Percentiles rank a stretch among this genome's conserved stretches.
These are phyloP conservation scores for Entomortierella lignicola DNA, from an alignment of 192 early-diverging fungal species.

Conservation along the genomic window DNA sequence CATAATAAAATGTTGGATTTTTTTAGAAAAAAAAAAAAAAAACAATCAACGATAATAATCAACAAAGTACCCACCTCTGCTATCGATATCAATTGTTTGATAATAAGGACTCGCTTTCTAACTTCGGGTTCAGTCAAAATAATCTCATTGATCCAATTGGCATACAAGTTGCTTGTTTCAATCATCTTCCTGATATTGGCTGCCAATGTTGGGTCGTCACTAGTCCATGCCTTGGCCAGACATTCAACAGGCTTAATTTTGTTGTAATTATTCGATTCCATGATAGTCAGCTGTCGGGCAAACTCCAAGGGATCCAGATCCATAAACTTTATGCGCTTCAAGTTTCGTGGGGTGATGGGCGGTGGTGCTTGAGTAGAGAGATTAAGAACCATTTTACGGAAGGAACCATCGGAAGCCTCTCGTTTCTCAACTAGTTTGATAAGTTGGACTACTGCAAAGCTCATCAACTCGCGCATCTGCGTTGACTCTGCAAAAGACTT, in stretches of 20 bases:
- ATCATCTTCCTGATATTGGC: slow-evolving; percentile 92
- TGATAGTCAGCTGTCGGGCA: slow-evolving; percentile 94
- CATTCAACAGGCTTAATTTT: slow-evolving; percentile 90
- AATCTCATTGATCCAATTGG: slow-evolving; percentile 84
- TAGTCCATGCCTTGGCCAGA: slow-evolving; percentile 90
- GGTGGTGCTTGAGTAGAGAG: slow-evolving; percentile 71
- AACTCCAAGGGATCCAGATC: slow-evolving; percentile 94
- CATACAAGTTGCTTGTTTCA: slow-evolving; percentile 82
- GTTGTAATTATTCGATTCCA: slow-evolving; percentile 85
- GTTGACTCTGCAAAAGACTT: slow-evolving; percentile 78
- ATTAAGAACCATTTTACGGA: slow-evolving; percentile 74
- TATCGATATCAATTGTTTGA: slow-evolving; percentile 90
- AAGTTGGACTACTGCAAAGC: slow-evolving; percentile 60
- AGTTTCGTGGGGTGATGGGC: slow-evolving; percentile 85
- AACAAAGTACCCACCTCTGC: slow-evolving; percentile 60
- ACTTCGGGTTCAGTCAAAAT: slow-evolving; percentile 86
- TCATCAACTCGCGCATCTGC: slow-evolving; percentile 75
- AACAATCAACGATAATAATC: background rate
- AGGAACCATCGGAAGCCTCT: slow-evolving; percentile 64
- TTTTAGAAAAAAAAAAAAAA: background rate
- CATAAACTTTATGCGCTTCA: slow-evolving; percentile 82
- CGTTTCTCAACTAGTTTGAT: slow-evolving; percentile 49
- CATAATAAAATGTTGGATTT: background rate
- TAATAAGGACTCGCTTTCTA: slow-evolving; percentile 76
- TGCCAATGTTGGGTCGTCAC: slow-evolving; percentile 62